A percentile compares a stretch with the other conserved stretches of the same genome.
Evolutionary conservation across 306 rosid species (phyloP).

Genomic region (Acacia acuminata): DNA sequence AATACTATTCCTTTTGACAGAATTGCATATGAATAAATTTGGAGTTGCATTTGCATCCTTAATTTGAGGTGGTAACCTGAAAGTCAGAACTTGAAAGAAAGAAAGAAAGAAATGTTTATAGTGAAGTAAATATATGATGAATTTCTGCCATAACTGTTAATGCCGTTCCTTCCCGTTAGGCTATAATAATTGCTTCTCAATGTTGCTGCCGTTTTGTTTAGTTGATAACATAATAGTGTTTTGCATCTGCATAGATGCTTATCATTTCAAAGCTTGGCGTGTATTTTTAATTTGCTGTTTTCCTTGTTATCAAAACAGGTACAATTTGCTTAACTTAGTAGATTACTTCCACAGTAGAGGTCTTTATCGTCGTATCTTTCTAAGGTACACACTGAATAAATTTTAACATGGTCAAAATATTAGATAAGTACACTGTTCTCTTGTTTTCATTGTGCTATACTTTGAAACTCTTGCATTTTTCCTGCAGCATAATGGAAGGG

Average conservation of each 20-base stretch:
- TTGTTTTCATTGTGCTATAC: conserved; percentile 22
- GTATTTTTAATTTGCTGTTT: conserved; percentile 14
- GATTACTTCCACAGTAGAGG: conserved; percentile 87
- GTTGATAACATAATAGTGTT: background rate
- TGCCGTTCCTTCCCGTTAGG: conserved; percentile 11
- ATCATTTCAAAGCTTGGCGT: background rate
- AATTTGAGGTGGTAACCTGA: conserved; percentile 1
- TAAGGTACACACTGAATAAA: conserved; percentile 45
- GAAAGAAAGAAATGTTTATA: background rate
- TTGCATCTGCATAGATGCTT: conserved; percentile 12
- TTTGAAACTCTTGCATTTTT: conserved; percentile 32
- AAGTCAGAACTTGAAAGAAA: background rate
- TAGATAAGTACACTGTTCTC: conserved; percentile 13
- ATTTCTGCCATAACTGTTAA: background rate
- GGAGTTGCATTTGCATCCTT: background rate
- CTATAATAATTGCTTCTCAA: conserved; percentile 15
- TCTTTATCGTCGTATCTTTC: conserved; percentile 77
- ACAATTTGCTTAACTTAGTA: conserved; percentile 67
- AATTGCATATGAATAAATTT: background rate
- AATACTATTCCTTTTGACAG: background rate
- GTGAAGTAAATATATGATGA: background rate
- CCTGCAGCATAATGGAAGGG: conserved; percentile 96
- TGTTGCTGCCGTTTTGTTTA: conserved; percentile 18
- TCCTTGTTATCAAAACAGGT: conserved; percentile 60
- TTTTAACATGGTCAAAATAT: conserved; percentile 16